Base-by-base conservation (phyloP, 2,329 filamentous ascomycete species). In the Exophiala viscosa region DNA sequence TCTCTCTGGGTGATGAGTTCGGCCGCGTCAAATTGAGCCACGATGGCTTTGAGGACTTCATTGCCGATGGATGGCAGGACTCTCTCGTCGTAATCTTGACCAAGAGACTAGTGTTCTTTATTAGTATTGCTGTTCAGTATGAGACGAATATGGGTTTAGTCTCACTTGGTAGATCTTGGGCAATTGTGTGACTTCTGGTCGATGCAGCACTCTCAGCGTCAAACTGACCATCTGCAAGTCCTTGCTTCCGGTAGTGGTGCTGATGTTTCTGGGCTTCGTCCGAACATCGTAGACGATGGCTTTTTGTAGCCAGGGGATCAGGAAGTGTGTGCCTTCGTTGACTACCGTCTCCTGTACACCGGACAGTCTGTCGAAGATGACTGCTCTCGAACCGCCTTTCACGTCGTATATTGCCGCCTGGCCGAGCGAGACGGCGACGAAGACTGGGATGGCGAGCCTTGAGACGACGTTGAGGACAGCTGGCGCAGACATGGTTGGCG, bases 141-240 rank as follows among this genome's bases (percentile, higher is more conserved):
- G 18, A 3, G 14, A 18, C 28, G 18, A 4, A 5, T 36, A 15
- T 35, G n/a, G 38, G 4, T 20, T n/a, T 45, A 34, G 49, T 65
- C 79, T 60, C 74, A 96, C 92, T 84, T 97, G 93, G 80, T 99
- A 99, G 67, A 99, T 99, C 78, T 92, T 95, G 55, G 93, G 95
- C 68, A 99, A 78, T 65, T 86, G 83, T 78, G 89, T 84, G 65
- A 99, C 92, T 52, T 96, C 92, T 5, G 95, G 93, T 64, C 95
- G 82, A 76, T 97, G 92, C 72, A 99, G 75, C 60, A 99, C 93
- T 73, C 93, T 83, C 70, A 99, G 81, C 48, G 93, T 99, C 80
- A 99, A 81, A 81, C 90, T 96, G 67, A 99, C 93, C 93, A 99
- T 99, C 79, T 99, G 93, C 80, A 99, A 75, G 76, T 99, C 93